phyloP scores from a whole-genome alignment of 2,329 filamentous ascomycete species.

The Stagonosporopsis tanaceti region DNA sequence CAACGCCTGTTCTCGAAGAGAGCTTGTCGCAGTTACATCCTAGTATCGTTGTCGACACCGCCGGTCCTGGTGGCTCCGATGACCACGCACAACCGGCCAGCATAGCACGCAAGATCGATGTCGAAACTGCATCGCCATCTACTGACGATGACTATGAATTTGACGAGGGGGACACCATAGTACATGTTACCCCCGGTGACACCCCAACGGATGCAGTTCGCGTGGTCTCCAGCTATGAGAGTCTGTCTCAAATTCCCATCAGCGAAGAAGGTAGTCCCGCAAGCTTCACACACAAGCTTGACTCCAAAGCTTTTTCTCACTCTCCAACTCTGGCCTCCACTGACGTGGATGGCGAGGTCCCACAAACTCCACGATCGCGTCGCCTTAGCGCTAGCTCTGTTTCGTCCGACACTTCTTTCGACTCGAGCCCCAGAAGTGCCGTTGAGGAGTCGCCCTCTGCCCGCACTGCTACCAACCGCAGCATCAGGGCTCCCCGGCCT shows the following conservation, averaged over 20 bases:
- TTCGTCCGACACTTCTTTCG: slow-evolving; percentile 40
- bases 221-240: slow-evolving; percentile 10
- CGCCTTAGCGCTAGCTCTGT: slow-evolving; percentile 42
- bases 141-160: slow-evolving; percentile 42
- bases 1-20: not conserved
- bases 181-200: slow-evolving; percentile 40
- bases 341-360: slow-evolving; percentile 30
- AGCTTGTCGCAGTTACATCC: not conserved
- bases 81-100: not conserved
- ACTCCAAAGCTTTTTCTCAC: slow-evolving; percentile 19
- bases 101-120: not conserved
- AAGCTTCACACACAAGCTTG: slow-evolving; percentile 8
- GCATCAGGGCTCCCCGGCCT: slow-evolving; percentile 42
- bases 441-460: slow-evolving; percentile 49
- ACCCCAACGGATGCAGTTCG: slow-evolving; percentile 8
- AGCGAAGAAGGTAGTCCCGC: slow-evolving; percentile 10
- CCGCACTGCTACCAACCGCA: slow-evolving; percentile 38
- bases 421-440: slow-evolving; percentile 41
- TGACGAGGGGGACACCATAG: slow-evolving; percentile 47
- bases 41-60: slow-evolving; percentile 8
- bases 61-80: not conserved
- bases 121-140: slow-evolving; percentile 4
- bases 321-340: slow-evolving; percentile 32
- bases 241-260: slow-evolving; percentile 3
- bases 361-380: slow-evolving; percentile 44